Conservation (phyloP, 2,329 filamentous ascomycete genomes). For the Talaromyces amestolkiae region DNA sequence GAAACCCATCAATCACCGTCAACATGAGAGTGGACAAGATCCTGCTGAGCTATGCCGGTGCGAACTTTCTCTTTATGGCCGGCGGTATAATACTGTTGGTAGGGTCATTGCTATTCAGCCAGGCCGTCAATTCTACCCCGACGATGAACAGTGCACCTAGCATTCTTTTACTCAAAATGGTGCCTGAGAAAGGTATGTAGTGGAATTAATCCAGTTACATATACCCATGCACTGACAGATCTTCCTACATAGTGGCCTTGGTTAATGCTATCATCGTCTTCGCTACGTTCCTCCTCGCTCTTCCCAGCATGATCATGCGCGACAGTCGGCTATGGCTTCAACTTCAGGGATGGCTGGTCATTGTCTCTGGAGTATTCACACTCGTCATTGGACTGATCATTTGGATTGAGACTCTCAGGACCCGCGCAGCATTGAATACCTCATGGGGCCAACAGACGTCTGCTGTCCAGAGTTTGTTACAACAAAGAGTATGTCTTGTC, state of each 20-base stretch:
- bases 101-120: constrained; percentile 52
- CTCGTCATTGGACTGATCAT: constrained; percentile 64
- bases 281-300: constrained; percentile 64
- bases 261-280: constrained; percentile 72
- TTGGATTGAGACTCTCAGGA: constrained; percentile 71
- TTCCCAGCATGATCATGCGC: constrained; percentile 69
- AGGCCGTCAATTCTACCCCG: constrained; percentile 41
- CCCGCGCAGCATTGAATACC: constrained; percentile 59
- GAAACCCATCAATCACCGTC: background rate
- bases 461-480: constrained; percentile 64
- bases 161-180: constrained; percentile 52
- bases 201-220: background rate
- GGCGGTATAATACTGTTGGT: constrained; percentile 53
- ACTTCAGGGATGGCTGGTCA: constrained; percentile 62
- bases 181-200: constrained; percentile 51
- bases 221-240: background rate
- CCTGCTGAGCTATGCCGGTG: constrained; percentile 50
- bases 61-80: constrained; percentile 53
- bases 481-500: constrained; percentile 58
- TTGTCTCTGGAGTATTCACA: constrained; percentile 62
- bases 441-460: constrained; percentile 61
- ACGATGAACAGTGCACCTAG: constrained; percentile 51
- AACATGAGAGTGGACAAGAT: constrained; percentile 51
- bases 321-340: constrained; percentile 68
- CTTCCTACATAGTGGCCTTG: constrained; percentile 56